These are phyloP conservation scores for Pseudopithomyces maydicus DNA, from an alignment of 2,329 filamentous ascomycete genomes.

Conservation along the genomic window DNA sequence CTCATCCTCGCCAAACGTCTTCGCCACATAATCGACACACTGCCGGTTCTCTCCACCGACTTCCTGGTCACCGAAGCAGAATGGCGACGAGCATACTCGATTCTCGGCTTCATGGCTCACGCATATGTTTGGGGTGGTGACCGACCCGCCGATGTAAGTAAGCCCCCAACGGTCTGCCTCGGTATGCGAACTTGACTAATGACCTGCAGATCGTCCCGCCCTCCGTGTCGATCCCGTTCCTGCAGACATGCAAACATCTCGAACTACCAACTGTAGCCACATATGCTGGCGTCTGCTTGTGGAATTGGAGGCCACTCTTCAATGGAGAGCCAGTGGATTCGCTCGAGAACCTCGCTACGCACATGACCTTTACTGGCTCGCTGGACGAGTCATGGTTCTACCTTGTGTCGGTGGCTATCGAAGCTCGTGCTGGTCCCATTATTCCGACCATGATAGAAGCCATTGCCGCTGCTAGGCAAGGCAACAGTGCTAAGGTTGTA, in stretches of 20 bases:
- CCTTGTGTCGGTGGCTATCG: slow-evolving; percentile 91
- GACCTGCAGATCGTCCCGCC: slow-evolving; percentile 69
- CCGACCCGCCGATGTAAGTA: slow-evolving; percentile 68
- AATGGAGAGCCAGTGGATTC: slow-evolving; percentile 78
- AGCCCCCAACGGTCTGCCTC: slow-evolving; percentile 9
- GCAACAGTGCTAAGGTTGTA: slow-evolving; percentile 73
- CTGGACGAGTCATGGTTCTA: slow-evolving; percentile 99
- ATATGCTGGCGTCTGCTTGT: slow-evolving; percentile 88
- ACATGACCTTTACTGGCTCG: slow-evolving; percentile 91
- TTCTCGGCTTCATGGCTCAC: slow-evolving; percentile 80
- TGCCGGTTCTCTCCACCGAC: slow-evolving; percentile 83
- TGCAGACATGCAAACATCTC: slow-evolving; percentile 75
- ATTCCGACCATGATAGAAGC: slow-evolving; percentile 88
- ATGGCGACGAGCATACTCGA: slow-evolving; percentile 85
- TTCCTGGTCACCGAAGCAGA: slow-evolving; percentile 83
- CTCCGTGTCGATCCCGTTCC: slow-evolving; percentile 80
- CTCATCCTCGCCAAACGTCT: slow-evolving; percentile 85
- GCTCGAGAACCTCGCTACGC: slow-evolving; percentile 84
- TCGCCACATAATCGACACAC: slow-evolving; percentile 75
- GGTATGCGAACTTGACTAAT: slow-evolving; percentile 21
- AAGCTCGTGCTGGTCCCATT: slow-evolving; percentile 85
- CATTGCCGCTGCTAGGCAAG: slow-evolving; percentile 75
- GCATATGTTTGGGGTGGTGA: slow-evolving; percentile 89
- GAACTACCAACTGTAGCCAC: slow-evolving; percentile 92
- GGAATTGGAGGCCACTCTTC: slow-evolving; percentile 97